Conservation (phyloP, 1,139 yeast genomes). For the Schizosaccharomyces versatilis region DNA sequence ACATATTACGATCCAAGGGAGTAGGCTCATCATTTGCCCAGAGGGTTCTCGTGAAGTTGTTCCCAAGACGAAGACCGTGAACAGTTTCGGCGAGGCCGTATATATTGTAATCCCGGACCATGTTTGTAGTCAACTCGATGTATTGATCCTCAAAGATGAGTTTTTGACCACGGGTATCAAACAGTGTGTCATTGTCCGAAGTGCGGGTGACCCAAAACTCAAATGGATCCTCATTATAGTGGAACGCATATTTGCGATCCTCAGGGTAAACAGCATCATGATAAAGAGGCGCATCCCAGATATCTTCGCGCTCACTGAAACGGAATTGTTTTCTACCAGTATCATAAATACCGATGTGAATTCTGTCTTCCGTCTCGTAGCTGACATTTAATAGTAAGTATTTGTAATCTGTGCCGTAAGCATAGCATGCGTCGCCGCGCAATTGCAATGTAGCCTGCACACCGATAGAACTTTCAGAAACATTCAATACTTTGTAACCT, state of each 20-base stretch:
- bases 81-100: conserved; percentile 22
- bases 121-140: conserved; percentile 6
- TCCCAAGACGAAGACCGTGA: conserved; percentile 17
- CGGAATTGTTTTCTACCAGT: conserved; percentile 17
- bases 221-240: conserved; percentile 15
- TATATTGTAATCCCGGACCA: conserved; percentile 15
- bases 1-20: conserved; percentile 12
- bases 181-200: conserved; percentile 17
- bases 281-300: conserved; percentile 15
- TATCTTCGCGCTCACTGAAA: conserved; percentile 17
- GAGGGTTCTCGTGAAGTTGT: conserved; percentile 17
- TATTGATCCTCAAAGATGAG: conserved; percentile 16
- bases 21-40: conserved; percentile 14
- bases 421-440: conserved; percentile 17
- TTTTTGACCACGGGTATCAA: conserved; percentile 20
- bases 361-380: conserved; percentile 17
- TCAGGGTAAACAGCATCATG: conserved; percentile 12
- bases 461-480: conserved; percentile 14
- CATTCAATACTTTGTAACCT: neutral
- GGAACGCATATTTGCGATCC: conserved; percentile 17
- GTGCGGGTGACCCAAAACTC: conserved; percentile 18
- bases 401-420: conserved; percentile 20
- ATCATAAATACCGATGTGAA: conserved; percentile 19
- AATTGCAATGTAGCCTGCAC: conserved; percentile 8
- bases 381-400: conserved; percentile 18